Evolutionary conservation across 108 stramenopile genomes (phyloP), one percentile per base, ranked within the genome.

Genomic region (Pelagomonas calceolata): DNA sequence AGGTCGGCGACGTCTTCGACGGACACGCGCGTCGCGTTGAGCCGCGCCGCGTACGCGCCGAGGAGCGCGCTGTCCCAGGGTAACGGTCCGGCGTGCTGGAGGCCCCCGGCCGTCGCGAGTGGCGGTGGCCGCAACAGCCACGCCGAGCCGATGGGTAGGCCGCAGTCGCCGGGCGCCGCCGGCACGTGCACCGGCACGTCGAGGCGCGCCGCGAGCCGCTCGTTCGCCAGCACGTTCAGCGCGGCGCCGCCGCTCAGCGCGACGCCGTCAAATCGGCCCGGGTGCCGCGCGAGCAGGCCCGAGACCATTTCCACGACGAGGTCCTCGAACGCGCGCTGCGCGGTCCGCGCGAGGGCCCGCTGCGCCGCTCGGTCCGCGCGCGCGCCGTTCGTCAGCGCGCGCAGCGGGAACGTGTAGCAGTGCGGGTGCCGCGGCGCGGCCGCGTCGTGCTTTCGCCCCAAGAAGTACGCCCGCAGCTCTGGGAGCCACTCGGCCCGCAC

Each of bases 291-390:
- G 34, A 18, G 32, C 14, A 32, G 16, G 66, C 35, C 66, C 31
- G 32, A 32, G 34, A 67, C 17, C 31, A 67, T 7, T 4, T 67
- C 66, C 7, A 67, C 18, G 33, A 32, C 66, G 34, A 67, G 33
- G 66, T 67, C 34, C 66, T 67, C 66, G 18, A 67, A 32, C 34
- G 66, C 66, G 30, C 33, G 32, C 66, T 67, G 66, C 33, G 34
- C 32, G 18, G 66, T 32, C 14, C 34, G 34, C 34, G 34, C 34
- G 34, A 67, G 21, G 9, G 32, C 29, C 66, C 66, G 32, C 66
- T 67, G 34, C 29, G 33, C 18, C 9, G 32, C 66, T 14, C 32
- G 34, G 66, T n/a, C n/a, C n/a, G n/a, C n/a, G n/a, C n/a, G n/a
- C n/a, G n/a, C n/a, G n/a, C n/a, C n/a, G n/a, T n/a, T n/a, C n/a